Base-by-base conservation (phyloP, 257 asterid genomes). In the Salvia hispanica region DNA sequence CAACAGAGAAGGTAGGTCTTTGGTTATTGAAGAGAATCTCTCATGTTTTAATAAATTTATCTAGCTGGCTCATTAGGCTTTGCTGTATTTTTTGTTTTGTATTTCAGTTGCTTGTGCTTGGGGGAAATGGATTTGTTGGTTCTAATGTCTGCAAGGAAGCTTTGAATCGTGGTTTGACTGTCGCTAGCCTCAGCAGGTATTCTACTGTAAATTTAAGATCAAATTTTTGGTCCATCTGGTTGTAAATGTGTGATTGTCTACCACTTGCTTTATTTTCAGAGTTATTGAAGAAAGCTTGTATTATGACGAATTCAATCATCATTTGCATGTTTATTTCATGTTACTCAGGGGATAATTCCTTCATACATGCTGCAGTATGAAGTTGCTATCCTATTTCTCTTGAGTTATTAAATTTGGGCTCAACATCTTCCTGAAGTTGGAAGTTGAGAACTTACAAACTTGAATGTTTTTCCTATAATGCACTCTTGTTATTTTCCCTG, bases 61-160 rank as follows among this genome's bases (percentile, higher is more conserved):
- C 45, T 56, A 58, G 45, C 58, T 67, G 67, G 52, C 57, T 36
- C 15, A 37, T 58, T 40, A 18, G 37, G 71, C 37, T 31, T 46
- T 51, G 12, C 42, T 7, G 33, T 60, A 28, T 36, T 43, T 13
- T 72, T 36, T 39, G 36, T 64, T 69, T 73, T 55, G 39, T 51
- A 52, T 64, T 80, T 72, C 82, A 94, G 99, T 72, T 94, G 79
- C 97, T 94, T 64, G 99, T 94, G 81, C 85, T 94, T 28, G 99
- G 99, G 12, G 99, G 97, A 75, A 94, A 84, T 80, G 99, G 99
- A 52, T 94, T 86, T 77, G 99, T 94, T 60, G 99, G 99, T 43
- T 90, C 97, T 59, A 97, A 94, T 80, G 56, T 94, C 67, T 94
- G 97, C 78, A 84, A 83, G 82, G 99, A 94, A 80, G 99, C 97